Evolutionary conservation across 208 protist species (phyloP), one percentile per base, ranked within the genome.

Genomic region (Acanthamoeba rhysodes): DNA sequence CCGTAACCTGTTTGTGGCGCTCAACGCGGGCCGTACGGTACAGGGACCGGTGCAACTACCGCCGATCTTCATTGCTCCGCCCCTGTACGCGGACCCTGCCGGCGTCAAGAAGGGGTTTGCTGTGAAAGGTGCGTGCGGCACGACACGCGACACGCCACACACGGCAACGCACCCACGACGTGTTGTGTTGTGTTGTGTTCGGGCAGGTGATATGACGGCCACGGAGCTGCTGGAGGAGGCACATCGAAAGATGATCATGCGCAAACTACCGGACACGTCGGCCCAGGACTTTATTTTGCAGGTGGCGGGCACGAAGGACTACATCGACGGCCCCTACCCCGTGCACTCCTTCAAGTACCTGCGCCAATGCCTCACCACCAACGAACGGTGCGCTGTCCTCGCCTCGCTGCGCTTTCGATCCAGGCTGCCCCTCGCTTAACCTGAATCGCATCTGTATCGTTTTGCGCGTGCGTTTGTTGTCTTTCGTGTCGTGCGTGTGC

Each of bases 301-400:
- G 41, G 82, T 90, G 27, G 29, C 82, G 14, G 82, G 53, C 32
- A 18, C 41, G 10, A 53, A 57, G 41, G 82, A 90, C 59, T 90
- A 90, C 53, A 90, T 90, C 20, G 82, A 90, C 50, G 82, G 82
- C 14, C 10, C 37, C 32, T 37, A 90, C 41, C 82, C 82, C 18
- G 82, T 90, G 16, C 48, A 90, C 53, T 12, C 82, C 27, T 90
- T 90, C 53, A 90, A 90, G 32, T 90, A 90, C 53, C 62, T 90
- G 14, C 50, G 82, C n/a, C 82, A 90, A 22, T 90, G 82, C 82
- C 24, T 45, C 7, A 90, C 32, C 55, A 90, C 55, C 41, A 90
- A 66, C n/a, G 82, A 90, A 41, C 24, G 70, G 70, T 78, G n/a
- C 70, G 29, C 32, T 6, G 37, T 41, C 37, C 37, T 4, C 37